Evolutionary conservation across 2,329 filamentous ascomycete genomes (phyloP).

Genomic region (Camillea tinctor): DNA sequence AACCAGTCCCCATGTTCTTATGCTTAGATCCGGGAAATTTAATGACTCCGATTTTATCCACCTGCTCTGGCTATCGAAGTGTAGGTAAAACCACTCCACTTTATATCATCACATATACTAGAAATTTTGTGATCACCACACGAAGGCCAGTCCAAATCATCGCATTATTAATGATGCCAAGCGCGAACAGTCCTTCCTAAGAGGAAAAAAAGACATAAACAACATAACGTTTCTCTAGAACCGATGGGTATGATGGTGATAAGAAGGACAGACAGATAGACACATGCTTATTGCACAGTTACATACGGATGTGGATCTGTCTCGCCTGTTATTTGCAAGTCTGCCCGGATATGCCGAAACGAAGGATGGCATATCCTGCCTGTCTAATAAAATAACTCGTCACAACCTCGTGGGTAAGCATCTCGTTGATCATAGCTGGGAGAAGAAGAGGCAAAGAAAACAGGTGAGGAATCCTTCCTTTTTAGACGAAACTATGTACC

Average conservation of each 20-base stretch:
- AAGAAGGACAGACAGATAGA: background rate
- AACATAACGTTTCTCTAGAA: background rate
- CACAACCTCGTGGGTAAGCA: background rate
- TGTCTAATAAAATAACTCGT: conserved; percentile 1
- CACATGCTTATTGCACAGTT: background rate
- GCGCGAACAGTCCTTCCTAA: no score
- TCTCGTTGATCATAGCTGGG: background rate
- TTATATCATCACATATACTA: background rate
- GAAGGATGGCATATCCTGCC: background rate
- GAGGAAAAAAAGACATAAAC: background rate
- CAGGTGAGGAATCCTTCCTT: background rate
- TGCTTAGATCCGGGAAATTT: no score
- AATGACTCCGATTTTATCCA: background rate
- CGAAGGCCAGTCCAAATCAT: no score
- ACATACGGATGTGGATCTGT: background rate
- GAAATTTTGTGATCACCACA: background rate
- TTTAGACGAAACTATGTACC: background rate
- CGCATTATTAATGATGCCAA: no score
- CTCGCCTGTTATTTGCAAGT: background rate
- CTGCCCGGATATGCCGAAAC: background rate
- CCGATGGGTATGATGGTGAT: background rate
- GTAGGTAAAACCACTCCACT: background rate
- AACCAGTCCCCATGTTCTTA: background rate
- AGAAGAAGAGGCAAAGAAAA: background rate
- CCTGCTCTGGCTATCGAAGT: background rate